phyloP scores from a whole-genome alignment of 2,329 filamentous ascomycete species.

The Ascochyta lentis region DNA sequence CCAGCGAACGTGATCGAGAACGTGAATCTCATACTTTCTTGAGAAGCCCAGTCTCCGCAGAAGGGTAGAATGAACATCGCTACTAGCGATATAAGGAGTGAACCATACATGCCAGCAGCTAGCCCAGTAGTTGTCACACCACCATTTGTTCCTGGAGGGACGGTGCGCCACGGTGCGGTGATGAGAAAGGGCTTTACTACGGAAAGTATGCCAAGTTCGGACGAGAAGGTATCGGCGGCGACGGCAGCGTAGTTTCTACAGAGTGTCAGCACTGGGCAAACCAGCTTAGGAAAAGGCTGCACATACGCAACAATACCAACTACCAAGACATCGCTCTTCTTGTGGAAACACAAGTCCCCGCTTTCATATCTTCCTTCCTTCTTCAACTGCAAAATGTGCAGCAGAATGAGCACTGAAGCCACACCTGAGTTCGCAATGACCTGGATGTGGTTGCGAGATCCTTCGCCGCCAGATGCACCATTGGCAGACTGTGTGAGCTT shows the following conservation, averaged over 20 bases:
- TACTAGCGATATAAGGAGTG: slow-evolving; percentile 71
- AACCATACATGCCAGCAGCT: slow-evolving; percentile 74
- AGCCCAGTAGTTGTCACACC: slow-evolving; percentile 82
- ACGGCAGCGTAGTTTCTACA: slow-evolving; percentile 86
- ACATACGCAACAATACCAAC: slow-evolving; percentile 57
- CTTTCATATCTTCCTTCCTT: slow-evolving; percentile 42
- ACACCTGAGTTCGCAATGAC: slow-evolving; percentile 87
- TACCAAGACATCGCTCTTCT: slow-evolving; percentile 50
- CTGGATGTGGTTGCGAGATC: slow-evolving; percentile 82
- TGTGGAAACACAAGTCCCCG: slow-evolving; percentile 49
- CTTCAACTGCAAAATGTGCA: slow-evolving; percentile 57
- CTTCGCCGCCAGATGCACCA: slow-evolving; percentile 78
- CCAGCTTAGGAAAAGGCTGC: background rate
- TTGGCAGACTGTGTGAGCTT: slow-evolving; percentile 78
- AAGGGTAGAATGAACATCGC: slow-evolving; percentile 73
- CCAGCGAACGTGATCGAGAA: slow-evolving; percentile 73
- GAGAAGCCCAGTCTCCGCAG: slow-evolving; percentile 56
- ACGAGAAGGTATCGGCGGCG: slow-evolving; percentile 91
- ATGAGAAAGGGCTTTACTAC: slow-evolving; percentile 79
- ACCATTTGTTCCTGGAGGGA: slow-evolving; percentile 92
- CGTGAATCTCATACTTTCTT: slow-evolving; percentile 49
- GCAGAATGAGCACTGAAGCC: slow-evolving; percentile 69
- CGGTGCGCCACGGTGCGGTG: slow-evolving; percentile 78
- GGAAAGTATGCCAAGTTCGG: slow-evolving; percentile 91
- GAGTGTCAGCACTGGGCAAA: slow-evolving; percentile 47